phyloP scores from a whole-genome alignment of 768 basidiomycete species.

The Pisolithus albus region DNA sequence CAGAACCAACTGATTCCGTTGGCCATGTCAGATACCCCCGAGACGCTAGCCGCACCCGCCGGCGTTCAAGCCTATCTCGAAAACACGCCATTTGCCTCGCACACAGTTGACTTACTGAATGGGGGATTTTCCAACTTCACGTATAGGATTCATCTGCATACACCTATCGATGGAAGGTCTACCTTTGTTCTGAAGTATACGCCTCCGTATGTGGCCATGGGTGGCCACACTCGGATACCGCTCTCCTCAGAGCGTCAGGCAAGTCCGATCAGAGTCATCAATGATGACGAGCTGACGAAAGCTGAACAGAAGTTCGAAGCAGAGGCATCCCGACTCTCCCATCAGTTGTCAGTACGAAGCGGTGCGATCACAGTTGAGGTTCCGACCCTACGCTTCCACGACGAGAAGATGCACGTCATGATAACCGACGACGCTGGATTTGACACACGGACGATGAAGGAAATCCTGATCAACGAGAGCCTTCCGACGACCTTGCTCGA shows the following conservation, averaged over 20 bases:
- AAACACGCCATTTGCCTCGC: slow-evolving; percentile 41
- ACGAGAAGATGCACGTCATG: slow-evolving; percentile 42
- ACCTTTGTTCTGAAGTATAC: slow-evolving; percentile 58
- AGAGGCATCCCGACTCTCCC: slow-evolving; percentile 42
- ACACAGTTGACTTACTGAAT: slow-evolving; percentile 32
- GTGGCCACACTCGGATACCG: slow-evolving; percentile 12
- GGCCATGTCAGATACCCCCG: slow-evolving; percentile 12
- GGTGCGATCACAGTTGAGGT: slow-evolving; percentile 37
- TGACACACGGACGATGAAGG: slow-evolving; percentile 32
- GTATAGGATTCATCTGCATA: slow-evolving; percentile 45
- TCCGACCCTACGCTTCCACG: slow-evolving; percentile 45
- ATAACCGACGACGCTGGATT: slow-evolving; percentile 60
- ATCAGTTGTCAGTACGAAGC: slow-evolving; percentile 25
- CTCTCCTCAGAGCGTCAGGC: slow-evolving; percentile 52
- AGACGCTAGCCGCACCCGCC: slow-evolving; percentile 18
- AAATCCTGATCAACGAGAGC: slow-evolving; percentile 31
- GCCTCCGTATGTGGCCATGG: slow-evolving; percentile 34
- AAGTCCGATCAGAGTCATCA: slow-evolving; percentile 1
- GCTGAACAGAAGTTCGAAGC: slow-evolving; percentile 40
- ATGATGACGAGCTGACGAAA: slow-evolving; percentile 1
- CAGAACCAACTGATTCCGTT: background rate
- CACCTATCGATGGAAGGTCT: slow-evolving; percentile 33
- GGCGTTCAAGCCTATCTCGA: slow-evolving; percentile 39
- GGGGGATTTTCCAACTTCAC: slow-evolving; percentile 53
- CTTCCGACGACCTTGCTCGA: slow-evolving; percentile 24